Percentiles rank a stretch among this genome's conserved stretches.
These are phyloP conservation scores for Scheffersomyces insectosa DNA, from an alignment of 1,139 yeast genomes.

Conservation along the genomic window DNA sequence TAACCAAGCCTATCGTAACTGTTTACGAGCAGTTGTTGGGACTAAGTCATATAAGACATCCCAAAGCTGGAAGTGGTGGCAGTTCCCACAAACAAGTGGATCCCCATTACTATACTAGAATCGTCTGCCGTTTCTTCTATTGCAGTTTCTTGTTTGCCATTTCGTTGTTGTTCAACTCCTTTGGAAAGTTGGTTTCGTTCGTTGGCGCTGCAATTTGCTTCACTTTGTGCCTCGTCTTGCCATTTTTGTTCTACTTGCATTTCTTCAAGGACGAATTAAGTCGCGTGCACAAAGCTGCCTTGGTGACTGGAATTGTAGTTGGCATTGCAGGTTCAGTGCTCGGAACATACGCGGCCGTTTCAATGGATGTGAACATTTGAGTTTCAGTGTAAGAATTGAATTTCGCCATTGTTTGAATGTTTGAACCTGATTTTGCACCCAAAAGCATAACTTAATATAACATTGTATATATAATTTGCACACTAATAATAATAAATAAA, in stretches of 20 bases:
- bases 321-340: constrained; percentile 49
- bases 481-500: too few species aligned
- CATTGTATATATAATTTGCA: too few species aligned
- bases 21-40: constrained; percentile 30
- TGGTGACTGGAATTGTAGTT: constrained; percentile 47
- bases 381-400: too few species aligned
- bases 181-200: constrained; percentile 81
- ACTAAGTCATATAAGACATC: constrained; percentile 6
- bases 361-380: constrained; percentile 12
- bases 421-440: too few species aligned
- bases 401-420: too few species aligned
- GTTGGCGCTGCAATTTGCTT: constrained; percentile 83
- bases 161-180: constrained; percentile 67
- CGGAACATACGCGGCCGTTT: constrained; percentile 47
- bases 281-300: constrained; percentile 31
- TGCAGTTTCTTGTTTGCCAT: constrained; percentile 37
- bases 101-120: constrained; percentile 3
- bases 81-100: neutral
- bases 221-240: constrained; percentile 76
- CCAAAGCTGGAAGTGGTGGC: constrained; percentile 1
- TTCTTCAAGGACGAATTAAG: constrained; percentile 53
- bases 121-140: constrained; percentile 24
- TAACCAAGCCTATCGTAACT: constrained; percentile 41
- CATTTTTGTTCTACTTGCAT: constrained; percentile 66
- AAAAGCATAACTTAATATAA: too few species aligned